Conservation (phyloP, 2,329 filamentous ascomycete species). For the Leptographium galeiforme region DNA sequence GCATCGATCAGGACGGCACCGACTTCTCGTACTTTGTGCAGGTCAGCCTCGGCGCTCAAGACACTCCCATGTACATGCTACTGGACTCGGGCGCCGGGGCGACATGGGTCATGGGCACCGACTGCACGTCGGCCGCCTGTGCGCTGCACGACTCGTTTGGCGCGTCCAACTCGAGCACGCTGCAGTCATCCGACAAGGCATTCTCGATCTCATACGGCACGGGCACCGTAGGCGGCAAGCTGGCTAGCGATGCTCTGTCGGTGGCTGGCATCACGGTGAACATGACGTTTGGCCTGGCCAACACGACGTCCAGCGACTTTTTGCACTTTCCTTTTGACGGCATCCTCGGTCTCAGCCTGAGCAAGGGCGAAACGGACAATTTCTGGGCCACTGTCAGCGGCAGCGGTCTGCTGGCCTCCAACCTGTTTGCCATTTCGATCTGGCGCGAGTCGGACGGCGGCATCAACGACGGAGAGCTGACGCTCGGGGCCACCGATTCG, state of each 20-base stretch:
- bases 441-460: constrained; percentile 55
- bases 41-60: constrained; percentile 40
- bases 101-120: constrained; percentile 69
- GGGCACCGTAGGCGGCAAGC: constrained; percentile 54
- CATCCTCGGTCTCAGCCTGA: constrained; percentile 65
- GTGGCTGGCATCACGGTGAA: constrained; percentile 52
- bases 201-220: constrained; percentile 68
- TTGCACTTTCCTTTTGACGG: constrained; percentile 72
- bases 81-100: constrained; percentile 56
- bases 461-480: constrained; percentile 59
- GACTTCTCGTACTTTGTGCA: constrained; percentile 54
- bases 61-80: constrained; percentile 44
- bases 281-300: constrained; percentile 61
- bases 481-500: constrained; percentile 57
- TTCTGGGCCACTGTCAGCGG: constrained; percentile 51
- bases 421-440: constrained; percentile 59
- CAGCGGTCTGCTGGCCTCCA: constrained; percentile 42
- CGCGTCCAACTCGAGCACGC: constrained; percentile 47
- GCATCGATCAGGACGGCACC: constrained; percentile 49
- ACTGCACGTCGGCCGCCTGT: constrained; percentile 56
- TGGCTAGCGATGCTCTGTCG: constrained; percentile 52
- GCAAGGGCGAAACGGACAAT: constrained; percentile 44
- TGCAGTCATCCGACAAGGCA: constrained; percentile 34
- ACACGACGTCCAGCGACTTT: constrained; percentile 61
- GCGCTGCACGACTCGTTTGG: constrained; percentile 57